phyloP scores from a whole-genome alignment of 352 stramenopile genomes.

The Phytophthora foliorum region DNA sequence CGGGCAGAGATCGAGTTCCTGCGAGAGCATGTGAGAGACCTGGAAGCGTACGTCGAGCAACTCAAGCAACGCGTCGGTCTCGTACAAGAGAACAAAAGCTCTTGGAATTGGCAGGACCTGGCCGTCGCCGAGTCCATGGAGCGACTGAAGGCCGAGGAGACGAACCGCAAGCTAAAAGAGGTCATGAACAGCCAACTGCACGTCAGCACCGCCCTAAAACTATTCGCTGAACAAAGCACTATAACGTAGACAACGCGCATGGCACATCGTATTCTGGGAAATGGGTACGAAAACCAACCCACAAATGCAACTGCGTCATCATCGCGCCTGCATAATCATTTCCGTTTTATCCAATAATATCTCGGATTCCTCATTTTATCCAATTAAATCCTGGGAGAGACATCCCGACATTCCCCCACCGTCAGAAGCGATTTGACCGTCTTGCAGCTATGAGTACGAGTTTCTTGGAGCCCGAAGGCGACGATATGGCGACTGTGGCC shows the following conservation, averaged over 20 bases:
- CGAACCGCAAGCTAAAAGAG: slow-evolving; percentile 26
- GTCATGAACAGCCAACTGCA: slow-evolving; percentile 29
- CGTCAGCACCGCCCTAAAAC: slow-evolving; percentile 4
- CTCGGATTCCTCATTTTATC: background rate
- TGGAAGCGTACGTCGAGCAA: slow-evolving; percentile 26
- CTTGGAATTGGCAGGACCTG: slow-evolving; percentile 27
- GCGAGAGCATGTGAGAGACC: slow-evolving; percentile 24
- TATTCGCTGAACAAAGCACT: slow-evolving; percentile 4
- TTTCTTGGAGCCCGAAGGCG: slow-evolving; percentile 17
- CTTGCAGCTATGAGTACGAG: slow-evolving; percentile 4
- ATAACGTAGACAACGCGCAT: background rate
- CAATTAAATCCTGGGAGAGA: slow-evolving; percentile 1
- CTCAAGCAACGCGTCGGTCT: slow-evolving; percentile 21
- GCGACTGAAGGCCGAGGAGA: slow-evolving; percentile 32
- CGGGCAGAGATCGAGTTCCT: slow-evolving; percentile 32
- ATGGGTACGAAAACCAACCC: background rate
- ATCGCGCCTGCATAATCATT: slow-evolving; percentile 26
- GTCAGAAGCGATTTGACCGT: slow-evolving; percentile 4
- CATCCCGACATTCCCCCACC: background rate
- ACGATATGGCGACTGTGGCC: slow-evolving; percentile 35
- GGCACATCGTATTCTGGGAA: slow-evolving; percentile 11
- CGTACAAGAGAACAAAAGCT: background rate
- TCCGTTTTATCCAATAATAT: slow-evolving; percentile 13
- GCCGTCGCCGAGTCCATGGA: slow-evolving; percentile 17
- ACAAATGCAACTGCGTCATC: slow-evolving; percentile 15